These are phyloP conservation scores for Boletus pseudo-olivaceus DNA, from an alignment of 768 basidiomycete species.

Conservation along the genomic window DNA sequence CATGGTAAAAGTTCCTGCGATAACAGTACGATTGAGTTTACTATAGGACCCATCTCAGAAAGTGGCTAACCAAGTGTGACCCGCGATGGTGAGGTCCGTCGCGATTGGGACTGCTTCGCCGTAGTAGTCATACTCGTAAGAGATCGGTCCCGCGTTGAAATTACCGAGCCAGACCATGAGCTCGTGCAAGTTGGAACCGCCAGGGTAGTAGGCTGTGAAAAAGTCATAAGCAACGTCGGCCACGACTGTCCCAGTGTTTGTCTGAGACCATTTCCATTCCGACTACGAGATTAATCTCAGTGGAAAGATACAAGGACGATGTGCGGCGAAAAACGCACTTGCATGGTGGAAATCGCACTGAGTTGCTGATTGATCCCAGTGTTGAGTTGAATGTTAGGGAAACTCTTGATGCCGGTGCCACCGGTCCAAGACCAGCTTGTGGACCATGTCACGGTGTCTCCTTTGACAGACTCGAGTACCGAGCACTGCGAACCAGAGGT, in stretches of 20 bases:
- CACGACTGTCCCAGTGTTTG: slow-evolving; percentile 38
- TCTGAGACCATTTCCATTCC: slow-evolving; percentile 56
- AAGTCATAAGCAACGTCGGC: slow-evolving; percentile 61
- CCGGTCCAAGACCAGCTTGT: slow-evolving; percentile 55
- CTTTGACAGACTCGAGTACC: slow-evolving; percentile 40
- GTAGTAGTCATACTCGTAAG: slow-evolving; percentile 40
- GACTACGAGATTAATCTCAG: slow-evolving; percentile 32
- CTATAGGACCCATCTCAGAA: not conserved
- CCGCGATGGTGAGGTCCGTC: slow-evolving; percentile 41
- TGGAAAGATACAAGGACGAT: not conserved
- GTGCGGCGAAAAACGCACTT: slow-evolving; percentile 35
- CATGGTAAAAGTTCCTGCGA: slow-evolving; percentile 51
- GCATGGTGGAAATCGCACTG: slow-evolving; percentile 51
- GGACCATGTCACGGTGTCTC: slow-evolving; percentile 45
- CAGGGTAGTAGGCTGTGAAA: slow-evolving; percentile 52
- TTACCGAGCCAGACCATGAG: slow-evolving; percentile 69
- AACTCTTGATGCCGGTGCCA: slow-evolving; percentile 56
- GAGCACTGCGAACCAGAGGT: slow-evolving; percentile 52
- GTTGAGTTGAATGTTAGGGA: slow-evolving; percentile 53
- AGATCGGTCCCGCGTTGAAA: slow-evolving; percentile 57
- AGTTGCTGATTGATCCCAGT: slow-evolving; percentile 50
- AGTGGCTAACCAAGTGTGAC: slow-evolving; percentile 43
- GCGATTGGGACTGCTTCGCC: slow-evolving; percentile 48
- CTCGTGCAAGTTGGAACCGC: slow-evolving; percentile 43
- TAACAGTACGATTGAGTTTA: not conserved